Base-by-base conservation (phyloP, 305 asterid species). In the Rubia tinctorum region DNA sequence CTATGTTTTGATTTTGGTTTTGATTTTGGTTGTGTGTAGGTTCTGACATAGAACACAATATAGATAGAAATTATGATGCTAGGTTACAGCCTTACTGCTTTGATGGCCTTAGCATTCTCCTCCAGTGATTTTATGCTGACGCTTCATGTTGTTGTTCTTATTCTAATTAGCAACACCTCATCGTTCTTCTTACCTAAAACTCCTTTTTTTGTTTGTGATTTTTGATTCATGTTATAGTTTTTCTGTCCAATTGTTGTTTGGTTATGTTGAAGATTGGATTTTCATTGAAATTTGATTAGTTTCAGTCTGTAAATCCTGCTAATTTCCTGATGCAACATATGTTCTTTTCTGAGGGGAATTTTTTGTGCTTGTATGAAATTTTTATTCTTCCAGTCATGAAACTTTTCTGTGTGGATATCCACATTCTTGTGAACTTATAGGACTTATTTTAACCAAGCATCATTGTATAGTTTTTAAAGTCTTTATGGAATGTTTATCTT, bases 91-190 rank as follows among this genome's bases (percentile, higher is more conserved):
- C 96, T 91, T 55, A 88, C 84, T 80, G 85, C 86, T 59, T 84
- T 94, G 91, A 76, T 94, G 82, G 90, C 93, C 65, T 81, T 90
- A 77, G 96, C 97, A 25, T 90, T 94, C 83, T 88, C 99, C 23
- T 84, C 81, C 22, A 88, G 92, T 75, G 97, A 91, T 76, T 84
- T 84, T 51, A 77, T 82, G n/a, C 79, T 91, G 85, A 79, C 90
- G 12, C 84, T 94, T 73, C 99, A 94, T 69, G 91, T 94, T 77
- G 73, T 85, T 0, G 79, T 94, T 78, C 97, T 94, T 72, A 87
- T 94, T 63, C 82, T 94, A 9, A 82, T 94, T 34, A 83, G 88
- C 11, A 97, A 84, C 10, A 80, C 53, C 96, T 91, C 30, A 91
- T 94, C 86, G 55, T 91, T 80, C 97, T 94, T 74, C 93, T 40